Evolutionary conservation across 2,329 filamentous ascomycete genomes (phyloP).

Genomic region (Xylariales sp.): DNA sequence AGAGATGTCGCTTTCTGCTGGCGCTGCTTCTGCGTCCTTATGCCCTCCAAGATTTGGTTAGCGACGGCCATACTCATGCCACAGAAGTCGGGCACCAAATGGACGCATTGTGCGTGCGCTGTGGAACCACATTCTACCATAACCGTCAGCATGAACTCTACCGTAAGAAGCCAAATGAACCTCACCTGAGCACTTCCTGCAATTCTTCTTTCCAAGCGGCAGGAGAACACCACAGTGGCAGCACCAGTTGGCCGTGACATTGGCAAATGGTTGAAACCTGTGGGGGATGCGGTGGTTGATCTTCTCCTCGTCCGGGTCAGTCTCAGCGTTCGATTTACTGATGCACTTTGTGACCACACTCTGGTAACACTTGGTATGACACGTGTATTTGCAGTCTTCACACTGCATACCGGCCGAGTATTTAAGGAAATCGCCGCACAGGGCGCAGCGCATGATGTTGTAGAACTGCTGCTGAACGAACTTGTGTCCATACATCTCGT

Average conservation of each 20-base stretch:
- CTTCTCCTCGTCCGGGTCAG: conserved; percentile 97
- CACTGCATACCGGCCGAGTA: conserved; percentile 99
- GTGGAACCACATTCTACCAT: conserved; percentile 79
- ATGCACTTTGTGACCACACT: conserved; percentile 99
- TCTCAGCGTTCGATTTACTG: conserved; percentile 98
- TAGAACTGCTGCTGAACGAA: conserved; percentile 98
- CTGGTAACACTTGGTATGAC: conserved; percentile 93
- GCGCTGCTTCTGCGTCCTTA: conserved; percentile 72
- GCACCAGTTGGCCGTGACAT: conserved; percentile 98
- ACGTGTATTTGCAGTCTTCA: conserved; percentile 99
- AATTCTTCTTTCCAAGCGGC: conserved; percentile 91
- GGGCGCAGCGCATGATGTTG: conserved; percentile 99
- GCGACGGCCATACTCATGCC: conserved; percentile 98
- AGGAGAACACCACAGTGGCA: conserved; percentile 97
- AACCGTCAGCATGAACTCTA: conserved; percentile 27
- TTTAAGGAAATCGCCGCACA: conserved; percentile 97
- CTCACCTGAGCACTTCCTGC: conserved; percentile 82
- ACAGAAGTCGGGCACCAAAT: conserved; percentile 96
- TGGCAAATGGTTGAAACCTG: conserved; percentile 93
- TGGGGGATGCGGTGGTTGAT: conserved; percentile 99
- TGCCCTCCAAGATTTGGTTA: conserved; percentile 86
- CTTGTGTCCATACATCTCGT: conserved; percentile 99
- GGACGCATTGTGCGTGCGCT: conserved; percentile 84
- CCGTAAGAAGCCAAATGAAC: conserved; percentile 7
- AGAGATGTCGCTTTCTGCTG: conserved; percentile 56